A percentile compares a stretch with the other conserved stretches of the same genome.
These are phyloP conservation scores for Tulasnella sp. DNA, from an alignment of 768 basidiomycete genomes.

Conservation along the genomic window DNA sequence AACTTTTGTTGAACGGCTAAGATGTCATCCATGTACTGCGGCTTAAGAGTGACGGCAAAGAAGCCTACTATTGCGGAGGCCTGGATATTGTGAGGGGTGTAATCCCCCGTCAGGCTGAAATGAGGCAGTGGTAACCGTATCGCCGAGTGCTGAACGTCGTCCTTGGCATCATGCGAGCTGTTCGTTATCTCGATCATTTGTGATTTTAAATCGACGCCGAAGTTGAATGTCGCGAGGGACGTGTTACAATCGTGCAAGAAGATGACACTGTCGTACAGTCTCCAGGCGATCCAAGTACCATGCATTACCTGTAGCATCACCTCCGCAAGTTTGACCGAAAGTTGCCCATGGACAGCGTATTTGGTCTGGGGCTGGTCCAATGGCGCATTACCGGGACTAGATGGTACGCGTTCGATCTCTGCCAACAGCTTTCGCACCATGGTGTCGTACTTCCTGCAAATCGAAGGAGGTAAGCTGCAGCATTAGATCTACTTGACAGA, in stretches of 20 bases:
- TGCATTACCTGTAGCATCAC: conserved; percentile 75
- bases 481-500: not conserved
- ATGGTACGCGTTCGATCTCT: conserved; percentile 40
- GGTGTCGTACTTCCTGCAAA: conserved; percentile 38
- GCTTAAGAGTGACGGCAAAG: conserved; percentile 63
- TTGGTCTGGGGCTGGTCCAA: conserved; percentile 4
- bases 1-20: conserved; percentile 81
- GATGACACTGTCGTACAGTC: conserved; percentile 38
- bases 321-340: conserved; percentile 39
- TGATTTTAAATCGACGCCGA: conserved; percentile 55
- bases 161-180: not conserved
- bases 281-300: conserved; percentile 78
- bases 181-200: conserved; percentile 43
- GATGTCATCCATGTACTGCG: conserved; percentile 72
- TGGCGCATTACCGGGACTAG: not conserved
- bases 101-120: conserved; percentile 48
- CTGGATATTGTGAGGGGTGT: conserved; percentile 40
- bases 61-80: conserved; percentile 53
- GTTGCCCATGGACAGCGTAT: conserved; percentile 37
- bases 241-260: conserved; percentile 35
- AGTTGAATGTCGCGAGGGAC: conserved; percentile 26
- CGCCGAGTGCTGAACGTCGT: not conserved
- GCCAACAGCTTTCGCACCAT: conserved; percentile 52
- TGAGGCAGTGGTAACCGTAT: conserved; percentile 40
- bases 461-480: not conserved